Base-by-base conservation (phyloP, 192 early-diverging fungal genomes). In the Paraglomus occultum region DNA sequence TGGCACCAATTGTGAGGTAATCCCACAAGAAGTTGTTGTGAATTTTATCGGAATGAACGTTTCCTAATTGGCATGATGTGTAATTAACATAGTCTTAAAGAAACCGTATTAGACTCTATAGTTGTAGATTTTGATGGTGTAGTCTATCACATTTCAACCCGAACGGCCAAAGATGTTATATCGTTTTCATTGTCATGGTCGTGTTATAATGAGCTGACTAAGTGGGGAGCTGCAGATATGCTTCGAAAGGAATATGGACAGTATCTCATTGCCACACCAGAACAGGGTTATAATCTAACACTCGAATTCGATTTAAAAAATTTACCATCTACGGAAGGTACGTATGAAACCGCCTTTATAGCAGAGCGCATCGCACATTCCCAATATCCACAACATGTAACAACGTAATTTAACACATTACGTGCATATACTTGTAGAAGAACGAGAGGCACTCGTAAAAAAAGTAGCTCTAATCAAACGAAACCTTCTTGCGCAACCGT, bases 81-180 rank as follows among this genome's bases (percentile, higher is more conserved):
- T 47, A 12, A 62, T 31, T 44, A 11, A 1, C 11, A 70, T 54
- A 86, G 85, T 69, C 50, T 64, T 12, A 38, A 92, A 75, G 80
- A 79, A 8, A 91, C 91, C 53, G 71, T 81, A 8, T 73, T 93
- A 12, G 85, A 90, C 73, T 85, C 95, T 72, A 91, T 83, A 45
- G 82, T 96, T 54, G 94, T 94, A 40, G 97, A 99, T 78, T 98
- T 99, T 82, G 97, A 99, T 83, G 95, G 95, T 54, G 96, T 98
- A 22, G 79, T 85, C 12, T 99, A 96, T 83, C 85, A 84, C 64
- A 70, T 98, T 66, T 81, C 89, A 39, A 94, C 91, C 11, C 73
- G 83, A 38, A 73, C 74, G n/a, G 71, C 72, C 51, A 79, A 77
- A 46, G 75, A 74, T 11, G 73, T 85, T 39, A 73, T 94, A 23